Percentiles rank a stretch among this genome's conserved stretches.
These are phyloP conservation scores for Leccinum longicurvipes DNA, from an alignment of 768 basidiomycete species.

Conservation along the genomic window DNA sequence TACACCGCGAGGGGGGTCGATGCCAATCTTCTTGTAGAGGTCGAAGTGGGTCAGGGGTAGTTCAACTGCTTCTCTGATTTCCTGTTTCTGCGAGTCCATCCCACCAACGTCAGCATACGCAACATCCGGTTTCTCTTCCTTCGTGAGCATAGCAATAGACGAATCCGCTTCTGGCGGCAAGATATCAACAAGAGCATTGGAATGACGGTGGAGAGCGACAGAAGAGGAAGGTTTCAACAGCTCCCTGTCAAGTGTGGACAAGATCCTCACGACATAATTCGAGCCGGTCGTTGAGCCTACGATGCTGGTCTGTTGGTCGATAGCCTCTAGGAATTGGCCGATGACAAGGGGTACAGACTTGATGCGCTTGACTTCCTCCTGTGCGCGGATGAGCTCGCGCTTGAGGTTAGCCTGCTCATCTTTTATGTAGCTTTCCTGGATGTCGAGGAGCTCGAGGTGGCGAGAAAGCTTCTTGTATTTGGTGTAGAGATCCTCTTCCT, in stretches of 20 bases:
- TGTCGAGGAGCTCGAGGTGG: conserved; percentile 92
- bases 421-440: conserved; percentile 96
- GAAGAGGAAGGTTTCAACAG: conserved; percentile 95
- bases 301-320: conserved; percentile 95
- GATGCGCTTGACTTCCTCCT: conserved; percentile 99
- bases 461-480: conserved; percentile 96
- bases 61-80: conserved; percentile 97
- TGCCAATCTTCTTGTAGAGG: conserved; percentile 98
- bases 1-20: conserved; percentile 97
- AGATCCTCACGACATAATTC: conserved; percentile 96
- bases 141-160: conserved; percentile 90
- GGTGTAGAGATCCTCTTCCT: conserved; percentile 90
- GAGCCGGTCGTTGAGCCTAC: conserved; percentile 97
- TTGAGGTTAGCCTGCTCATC: conserved; percentile 98
- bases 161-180: conserved; percentile 98
- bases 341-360: conserved; percentile 98
- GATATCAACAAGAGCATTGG: conserved; percentile 97
- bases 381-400: conserved; percentile 95
- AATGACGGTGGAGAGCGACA: conserved; percentile 98
- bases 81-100: conserved; percentile 97
- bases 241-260: conserved; percentile 96
- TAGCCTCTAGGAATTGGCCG: conserved; percentile 98
- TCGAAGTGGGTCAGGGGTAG: conserved; percentile 96
- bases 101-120: conserved; percentile 94
- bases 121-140: conserved; percentile 94